phyloP scores from a whole-genome alignment of 352 stramenopile species.

The Pythium aristosporum region DNA sequence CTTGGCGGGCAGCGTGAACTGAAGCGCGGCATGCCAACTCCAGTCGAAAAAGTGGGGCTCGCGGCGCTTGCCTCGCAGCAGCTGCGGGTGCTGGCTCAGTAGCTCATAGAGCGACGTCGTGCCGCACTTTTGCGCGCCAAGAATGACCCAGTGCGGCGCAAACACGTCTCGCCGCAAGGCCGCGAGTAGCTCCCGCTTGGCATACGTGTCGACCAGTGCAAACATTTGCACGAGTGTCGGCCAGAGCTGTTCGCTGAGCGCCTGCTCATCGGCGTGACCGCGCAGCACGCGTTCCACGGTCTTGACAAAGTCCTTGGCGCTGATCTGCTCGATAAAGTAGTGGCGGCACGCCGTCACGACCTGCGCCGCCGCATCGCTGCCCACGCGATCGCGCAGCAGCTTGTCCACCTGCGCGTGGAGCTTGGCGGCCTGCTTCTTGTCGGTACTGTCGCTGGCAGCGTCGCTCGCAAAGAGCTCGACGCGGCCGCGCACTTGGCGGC shows the following conservation, averaged over 20 bases:
- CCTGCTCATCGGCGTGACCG: conserved; percentile 10
- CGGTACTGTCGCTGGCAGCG: conserved; percentile 26
- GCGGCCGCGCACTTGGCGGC: conserved; percentile 51
- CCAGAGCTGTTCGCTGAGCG: conserved; percentile 31
- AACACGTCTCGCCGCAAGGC: conserved; percentile 28
- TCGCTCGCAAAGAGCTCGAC: conserved; percentile 41
- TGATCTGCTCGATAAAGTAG: conserved; percentile 66
- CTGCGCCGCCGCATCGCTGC: conserved; percentile 19
- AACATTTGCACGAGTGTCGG: conserved; percentile 43
- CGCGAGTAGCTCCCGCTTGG: conserved; percentile 31
- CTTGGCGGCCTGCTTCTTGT: conserved; percentile 24
- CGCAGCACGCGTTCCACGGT: conserved; percentile 23
- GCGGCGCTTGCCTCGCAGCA: conserved; percentile 63
- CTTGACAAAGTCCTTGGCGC: conserved; percentile 39
- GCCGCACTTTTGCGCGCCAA: conserved; percentile 62
- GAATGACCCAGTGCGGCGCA: conserved; percentile 55
- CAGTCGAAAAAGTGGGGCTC: conserved; percentile 73
- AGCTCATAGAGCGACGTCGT: conserved; percentile 67
- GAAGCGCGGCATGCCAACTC: conserved; percentile 39
- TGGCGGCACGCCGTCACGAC: conserved; percentile 43
- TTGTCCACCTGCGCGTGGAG: conserved; percentile 35
- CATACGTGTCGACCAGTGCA: conserved; percentile 35
- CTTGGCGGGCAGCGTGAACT: conserved; percentile 28
- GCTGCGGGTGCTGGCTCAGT: conserved; percentile 85
- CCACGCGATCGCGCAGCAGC: conserved; percentile 24